phyloP scores from a whole-genome alignment of 2,329 filamentous ascomycete species.

The Dothidotthia symphoricarpi region DNA sequence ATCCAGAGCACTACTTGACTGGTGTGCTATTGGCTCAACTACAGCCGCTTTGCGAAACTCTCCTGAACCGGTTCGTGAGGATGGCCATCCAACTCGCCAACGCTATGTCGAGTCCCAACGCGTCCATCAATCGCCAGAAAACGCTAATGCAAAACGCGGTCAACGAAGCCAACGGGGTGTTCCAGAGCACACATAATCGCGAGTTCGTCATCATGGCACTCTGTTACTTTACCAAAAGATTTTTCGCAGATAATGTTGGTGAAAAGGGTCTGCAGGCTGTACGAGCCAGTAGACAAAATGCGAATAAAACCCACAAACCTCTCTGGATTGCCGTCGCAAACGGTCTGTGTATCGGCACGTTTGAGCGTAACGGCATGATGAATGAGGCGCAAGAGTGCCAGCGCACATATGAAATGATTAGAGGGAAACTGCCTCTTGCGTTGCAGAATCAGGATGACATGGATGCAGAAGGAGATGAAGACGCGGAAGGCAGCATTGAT shows the following conservation, averaged over 20 bases:
- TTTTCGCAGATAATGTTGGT: constrained; percentile 80
- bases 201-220: constrained; percentile 81
- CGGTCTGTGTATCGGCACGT: constrained; percentile 33
- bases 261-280: constrained; percentile 53
- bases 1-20: constrained; percentile 53
- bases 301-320: constrained; percentile 19
- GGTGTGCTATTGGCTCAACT: constrained; percentile 63
- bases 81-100: constrained; percentile 75
- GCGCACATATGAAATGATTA: constrained; percentile 21
- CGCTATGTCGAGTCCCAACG: constrained; percentile 61
- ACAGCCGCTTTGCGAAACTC: constrained; percentile 64
- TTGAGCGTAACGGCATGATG: constrained; percentile 26
- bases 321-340: constrained; percentile 35
- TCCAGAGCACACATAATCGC: constrained; percentile 68
- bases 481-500: not conserved
- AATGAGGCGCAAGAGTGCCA: constrained; percentile 26
- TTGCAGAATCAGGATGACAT: constrained; percentile 19
- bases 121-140: constrained; percentile 73
- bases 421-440: constrained; percentile 22
- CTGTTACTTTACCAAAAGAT: constrained; percentile 77
- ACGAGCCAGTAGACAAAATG: constrained; percentile 28
- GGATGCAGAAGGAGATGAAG: constrained; percentile 27
- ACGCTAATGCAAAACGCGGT: constrained; percentile 62
- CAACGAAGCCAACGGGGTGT: constrained; percentile 62
- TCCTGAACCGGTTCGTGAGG: constrained; percentile 71